These are phyloP conservation scores for Acanthamoeba sp. DNA, from an alignment of 208 protist species.

Conservation along the genomic window DNA sequence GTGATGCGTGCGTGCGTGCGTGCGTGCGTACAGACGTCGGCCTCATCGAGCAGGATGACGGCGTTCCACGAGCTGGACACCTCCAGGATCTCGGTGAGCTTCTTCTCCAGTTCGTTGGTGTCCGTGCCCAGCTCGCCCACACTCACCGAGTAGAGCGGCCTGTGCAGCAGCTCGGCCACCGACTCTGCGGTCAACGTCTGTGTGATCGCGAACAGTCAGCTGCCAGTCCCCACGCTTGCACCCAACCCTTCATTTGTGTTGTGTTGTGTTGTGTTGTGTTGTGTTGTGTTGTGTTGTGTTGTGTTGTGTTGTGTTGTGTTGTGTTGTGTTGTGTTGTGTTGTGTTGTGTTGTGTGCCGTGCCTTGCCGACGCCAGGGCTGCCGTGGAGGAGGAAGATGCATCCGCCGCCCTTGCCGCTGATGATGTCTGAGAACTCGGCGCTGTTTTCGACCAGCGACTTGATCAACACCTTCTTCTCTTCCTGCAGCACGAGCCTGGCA, in stretches of 20 bases:
- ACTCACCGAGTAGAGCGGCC: constrained; percentile 84
- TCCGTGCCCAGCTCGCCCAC: too few relatives aligned
- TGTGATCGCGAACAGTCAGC: too few relatives aligned
- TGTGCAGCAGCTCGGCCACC: constrained; percentile 82
- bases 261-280: too few relatives aligned
- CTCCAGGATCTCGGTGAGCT: constrained; percentile 76
- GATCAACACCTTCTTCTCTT: constrained; percentile 77
- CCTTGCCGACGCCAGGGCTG: constrained; percentile 81
- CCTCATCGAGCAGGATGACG: constrained; percentile 83
- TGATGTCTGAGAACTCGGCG: constrained; percentile 77
- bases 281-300: too few relatives aligned
- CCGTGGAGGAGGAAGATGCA: constrained; percentile 85
- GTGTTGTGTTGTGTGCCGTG: too few relatives aligned
- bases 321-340: too few relatives aligned
- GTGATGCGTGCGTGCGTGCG: too few relatives aligned
- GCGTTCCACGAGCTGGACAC: constrained; percentile 78
- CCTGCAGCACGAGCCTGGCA: constrained; percentile 79
- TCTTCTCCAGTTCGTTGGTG: constrained; percentile 71
- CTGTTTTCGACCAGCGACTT: constrained; percentile 70
- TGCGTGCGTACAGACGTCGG: constrained; percentile 64
- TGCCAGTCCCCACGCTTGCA: too few relatives aligned
- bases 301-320: too few relatives aligned
- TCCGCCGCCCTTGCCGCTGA: constrained; percentile 82
- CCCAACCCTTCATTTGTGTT: too few relatives aligned
- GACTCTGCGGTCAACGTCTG: constrained; percentile 84